phyloP scores from a whole-genome alignment of 257 asterid genomes.

The Cinchona pubescens region DNA sequence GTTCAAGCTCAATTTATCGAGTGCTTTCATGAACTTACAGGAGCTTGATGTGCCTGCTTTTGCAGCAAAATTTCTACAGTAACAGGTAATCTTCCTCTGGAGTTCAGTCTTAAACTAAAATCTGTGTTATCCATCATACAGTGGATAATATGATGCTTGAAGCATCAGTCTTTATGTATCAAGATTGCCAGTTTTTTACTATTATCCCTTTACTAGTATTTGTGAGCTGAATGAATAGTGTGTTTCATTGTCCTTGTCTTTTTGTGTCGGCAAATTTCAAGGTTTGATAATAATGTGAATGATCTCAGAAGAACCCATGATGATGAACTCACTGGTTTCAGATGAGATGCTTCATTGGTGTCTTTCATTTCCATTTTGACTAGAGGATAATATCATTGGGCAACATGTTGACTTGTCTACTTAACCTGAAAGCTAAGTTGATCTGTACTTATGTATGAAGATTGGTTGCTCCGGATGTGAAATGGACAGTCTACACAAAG shows the following conservation, averaged over 20 bases:
- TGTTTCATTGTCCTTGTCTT: background rate
- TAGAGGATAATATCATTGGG: background rate
- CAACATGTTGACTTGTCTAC: background rate
- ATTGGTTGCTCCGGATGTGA: background rate
- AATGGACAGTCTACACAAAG: no score
- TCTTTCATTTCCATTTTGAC: background rate
- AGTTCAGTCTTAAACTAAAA: background rate
- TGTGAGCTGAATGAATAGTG: background rate
- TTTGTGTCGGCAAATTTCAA: background rate
- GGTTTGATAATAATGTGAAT: background rate
- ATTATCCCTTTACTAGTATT: background rate
- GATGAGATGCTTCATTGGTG: slow-evolving; percentile 1
- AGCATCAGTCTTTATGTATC: background rate
- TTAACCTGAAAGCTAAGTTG: slow-evolving; percentile 1
- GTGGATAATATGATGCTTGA: background rate
- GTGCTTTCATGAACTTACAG: slow-evolving; percentile 25
- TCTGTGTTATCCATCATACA: background rate
- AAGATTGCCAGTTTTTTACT: background rate
- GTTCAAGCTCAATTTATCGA: slow-evolving; percentile 24
- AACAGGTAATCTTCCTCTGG: background rate
- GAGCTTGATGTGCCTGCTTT: slow-evolving; percentile 30
- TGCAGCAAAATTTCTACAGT: slow-evolving; percentile 25
- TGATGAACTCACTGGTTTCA: background rate
- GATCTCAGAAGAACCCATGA: background rate
- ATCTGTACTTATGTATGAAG: background rate